Conservation (phyloP, 1,284 basidiomycete species). For the Takashimella tepidaria region DNA sequence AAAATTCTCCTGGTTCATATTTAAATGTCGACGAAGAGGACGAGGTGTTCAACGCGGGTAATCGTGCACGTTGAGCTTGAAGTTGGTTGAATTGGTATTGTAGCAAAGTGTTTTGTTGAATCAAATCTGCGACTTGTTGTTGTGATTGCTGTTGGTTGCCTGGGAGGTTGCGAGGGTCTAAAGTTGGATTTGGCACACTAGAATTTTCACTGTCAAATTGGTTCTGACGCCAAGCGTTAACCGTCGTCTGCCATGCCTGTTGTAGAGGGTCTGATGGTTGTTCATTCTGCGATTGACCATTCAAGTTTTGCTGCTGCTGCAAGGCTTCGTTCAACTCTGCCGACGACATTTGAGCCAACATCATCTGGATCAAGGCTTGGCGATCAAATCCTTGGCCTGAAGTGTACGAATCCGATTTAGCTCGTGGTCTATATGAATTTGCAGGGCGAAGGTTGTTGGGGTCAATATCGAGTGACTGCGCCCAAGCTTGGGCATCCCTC, state of each 20-base stretch:
- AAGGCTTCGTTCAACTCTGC: conserved; percentile 3
- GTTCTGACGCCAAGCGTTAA: conserved; percentile 15
- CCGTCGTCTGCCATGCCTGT: conserved; percentile 8
- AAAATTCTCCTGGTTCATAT: conserved; percentile 36
- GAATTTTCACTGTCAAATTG: background rate
- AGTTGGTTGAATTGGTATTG: conserved; percentile 16
- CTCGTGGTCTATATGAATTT: conserved; percentile 22
- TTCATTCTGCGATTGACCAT: background rate
- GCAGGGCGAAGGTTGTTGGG: conserved; percentile 1
- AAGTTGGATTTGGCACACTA: conserved; percentile 12
- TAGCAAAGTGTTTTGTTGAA: conserved; percentile 17
- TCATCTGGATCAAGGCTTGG: conserved; percentile 28
- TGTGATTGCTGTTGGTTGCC: conserved; percentile 24
- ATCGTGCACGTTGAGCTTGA: conserved; percentile 18
- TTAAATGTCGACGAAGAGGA: conserved; percentile 12
- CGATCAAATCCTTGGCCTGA: conserved; percentile 29
- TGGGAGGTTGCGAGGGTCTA: conserved; percentile 39
- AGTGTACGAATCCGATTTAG: conserved; percentile 43
- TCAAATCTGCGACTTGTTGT: conserved; percentile 12
- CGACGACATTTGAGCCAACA: conserved; percentile 10
- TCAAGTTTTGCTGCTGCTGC: conserved; percentile 8
- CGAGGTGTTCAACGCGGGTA: conserved; percentile 21
- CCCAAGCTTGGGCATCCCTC: conserved; percentile 8
- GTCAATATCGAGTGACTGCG: conserved; percentile 3
- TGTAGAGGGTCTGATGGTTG: background rate